A percentile compares a stretch with the other conserved stretches of the same genome.
These are phyloP conservation scores for Globisporangium mamillatum DNA, from an alignment of 352 stramenopile species.

Conservation along the genomic window DNA sequence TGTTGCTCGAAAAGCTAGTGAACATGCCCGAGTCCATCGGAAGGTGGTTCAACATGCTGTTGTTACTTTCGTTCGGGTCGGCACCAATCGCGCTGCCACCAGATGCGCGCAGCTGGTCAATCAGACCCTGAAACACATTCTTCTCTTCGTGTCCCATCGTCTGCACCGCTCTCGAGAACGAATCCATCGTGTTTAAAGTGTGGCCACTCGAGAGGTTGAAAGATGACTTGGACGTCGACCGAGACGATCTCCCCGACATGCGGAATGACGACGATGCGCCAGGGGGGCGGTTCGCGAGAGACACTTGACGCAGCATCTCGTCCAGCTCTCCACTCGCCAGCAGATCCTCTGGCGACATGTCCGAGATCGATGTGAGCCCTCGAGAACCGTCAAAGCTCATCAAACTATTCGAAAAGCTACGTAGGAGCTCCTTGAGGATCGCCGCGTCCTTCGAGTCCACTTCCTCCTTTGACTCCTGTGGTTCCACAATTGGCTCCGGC, in stretches of 20 bases:
- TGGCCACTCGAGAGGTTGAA: conserved; percentile 13
- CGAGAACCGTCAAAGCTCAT: conserved; percentile 51
- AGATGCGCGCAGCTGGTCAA: conserved; percentile 34
- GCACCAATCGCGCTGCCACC: conserved; percentile 14
- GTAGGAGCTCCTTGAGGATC: conserved; percentile 71
- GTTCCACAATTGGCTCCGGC: conserved; percentile 64
- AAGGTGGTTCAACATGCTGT: conserved; percentile 30
- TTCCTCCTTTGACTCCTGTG: conserved; percentile 54
- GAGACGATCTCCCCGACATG: conserved; percentile 52
- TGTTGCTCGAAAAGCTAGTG: conserved; percentile 30
- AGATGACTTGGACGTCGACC: conserved; percentile 16
- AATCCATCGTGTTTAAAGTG: conserved; percentile 31
- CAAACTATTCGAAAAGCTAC: conserved; percentile 61
- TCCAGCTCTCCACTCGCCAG: conserved; percentile 77
- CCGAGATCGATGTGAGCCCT: conserved; percentile 53
- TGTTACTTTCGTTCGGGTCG: conserved; percentile 15
- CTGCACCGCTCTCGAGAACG: conserved; percentile 51
- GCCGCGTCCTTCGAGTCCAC: conserved; percentile 60
- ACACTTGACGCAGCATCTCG: conserved; percentile 73
- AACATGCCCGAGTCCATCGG: conserved; percentile 43
- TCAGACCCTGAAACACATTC: conserved; percentile 65
- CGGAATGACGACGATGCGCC: conserved; percentile 34
- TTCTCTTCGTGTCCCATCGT: conserved; percentile 57
- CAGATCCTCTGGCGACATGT: conserved; percentile 76
- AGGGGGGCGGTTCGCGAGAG: conserved; percentile 45